Evolutionary conservation across 139 green algal species (phyloP).

Genomic region (Micractinium conductrix): DNA sequence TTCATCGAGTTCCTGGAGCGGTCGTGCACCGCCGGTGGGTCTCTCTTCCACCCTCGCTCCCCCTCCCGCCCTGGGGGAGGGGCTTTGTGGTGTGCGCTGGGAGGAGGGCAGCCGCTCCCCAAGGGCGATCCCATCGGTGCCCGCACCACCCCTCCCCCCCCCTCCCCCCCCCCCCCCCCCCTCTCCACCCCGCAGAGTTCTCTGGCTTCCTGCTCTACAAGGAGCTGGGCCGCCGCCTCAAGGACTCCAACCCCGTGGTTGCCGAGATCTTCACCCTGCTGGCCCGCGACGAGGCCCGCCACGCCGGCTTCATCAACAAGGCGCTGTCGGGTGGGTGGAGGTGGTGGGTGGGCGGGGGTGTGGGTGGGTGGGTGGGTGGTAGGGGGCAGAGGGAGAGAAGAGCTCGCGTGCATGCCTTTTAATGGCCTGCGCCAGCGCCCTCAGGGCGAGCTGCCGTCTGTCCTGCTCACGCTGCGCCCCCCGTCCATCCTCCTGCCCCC

Average conservation of each 20-base stretch:
- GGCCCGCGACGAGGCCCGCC: constrained; percentile 97
- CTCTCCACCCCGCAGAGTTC: constrained; percentile 79
- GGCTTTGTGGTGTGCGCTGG: too few species aligned
- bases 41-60: too few species aligned
- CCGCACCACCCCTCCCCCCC: too few species aligned
- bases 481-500: background rate
- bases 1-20: constrained; percentile 99
- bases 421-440: too few species aligned
- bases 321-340: constrained; percentile 67
- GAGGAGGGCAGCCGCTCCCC: too few species aligned
- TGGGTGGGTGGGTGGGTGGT: background rate
- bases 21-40: constrained; percentile 91
- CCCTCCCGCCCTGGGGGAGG: too few species aligned
- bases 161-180: background rate
- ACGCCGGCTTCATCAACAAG: constrained; percentile 99
- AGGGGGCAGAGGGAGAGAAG: too few species aligned
- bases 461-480: too few species aligned
- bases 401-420: too few species aligned
- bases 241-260: constrained; percentile 91
- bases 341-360: too few species aligned
- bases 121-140: too few species aligned
- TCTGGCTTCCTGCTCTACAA: constrained; percentile 99
- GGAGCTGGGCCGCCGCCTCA: constrained; percentile 97
- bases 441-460: too few species aligned
- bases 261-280: constrained; percentile 99